phyloP scores from a whole-genome alignment of 2,329 filamentous ascomycete species.

The Huntiella bhutanensis region DNA sequence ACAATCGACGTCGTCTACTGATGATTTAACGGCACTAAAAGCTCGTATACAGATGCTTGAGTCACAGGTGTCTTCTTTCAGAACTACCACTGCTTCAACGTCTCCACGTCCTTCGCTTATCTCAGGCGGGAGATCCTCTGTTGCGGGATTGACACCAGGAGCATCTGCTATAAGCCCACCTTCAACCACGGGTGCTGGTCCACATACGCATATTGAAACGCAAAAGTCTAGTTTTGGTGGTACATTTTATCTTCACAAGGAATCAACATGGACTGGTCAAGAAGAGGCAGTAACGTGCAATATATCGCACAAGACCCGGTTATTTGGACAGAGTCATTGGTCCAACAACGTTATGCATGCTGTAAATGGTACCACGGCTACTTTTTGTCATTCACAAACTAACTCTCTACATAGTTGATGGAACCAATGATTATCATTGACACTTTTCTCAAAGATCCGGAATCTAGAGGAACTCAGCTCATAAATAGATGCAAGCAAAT shows the following conservation, averaged over 20 bases:
- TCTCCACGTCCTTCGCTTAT: not conserved
- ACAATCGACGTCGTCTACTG: not conserved
- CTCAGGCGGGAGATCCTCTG: not conserved
- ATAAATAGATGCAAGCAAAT: conserved; percentile 34
- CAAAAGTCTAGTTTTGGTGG: conserved; percentile 22
- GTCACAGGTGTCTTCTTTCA: not conserved
- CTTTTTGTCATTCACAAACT: not conserved
- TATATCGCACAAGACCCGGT: conserved; percentile 34
- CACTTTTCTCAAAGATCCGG: conserved; percentile 20
- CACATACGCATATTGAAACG: conserved; percentile 20
- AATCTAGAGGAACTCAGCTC: conserved; percentile 18
- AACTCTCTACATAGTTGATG: conserved; percentile 1
- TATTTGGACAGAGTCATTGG: conserved; percentile 40
- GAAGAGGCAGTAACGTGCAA: conserved; percentile 20
- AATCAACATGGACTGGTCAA: conserved; percentile 18
- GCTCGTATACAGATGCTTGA: not conserved
- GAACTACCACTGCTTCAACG: not conserved
- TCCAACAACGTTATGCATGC: conserved; percentile 26
- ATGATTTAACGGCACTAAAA: not conserved
- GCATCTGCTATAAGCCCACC: not conserved
- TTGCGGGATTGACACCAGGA: not conserved
- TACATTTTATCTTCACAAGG: conserved; percentile 24
- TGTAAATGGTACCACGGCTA: conserved; percentile 18
- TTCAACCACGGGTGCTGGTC: conserved; percentile 12
- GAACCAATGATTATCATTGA: conserved; percentile 18